Percentiles rank a stretch among this genome's conserved stretches.
phyloP scores from a whole-genome alignment of 306 rosid genomes.

The Cajanus cajan region DNA sequence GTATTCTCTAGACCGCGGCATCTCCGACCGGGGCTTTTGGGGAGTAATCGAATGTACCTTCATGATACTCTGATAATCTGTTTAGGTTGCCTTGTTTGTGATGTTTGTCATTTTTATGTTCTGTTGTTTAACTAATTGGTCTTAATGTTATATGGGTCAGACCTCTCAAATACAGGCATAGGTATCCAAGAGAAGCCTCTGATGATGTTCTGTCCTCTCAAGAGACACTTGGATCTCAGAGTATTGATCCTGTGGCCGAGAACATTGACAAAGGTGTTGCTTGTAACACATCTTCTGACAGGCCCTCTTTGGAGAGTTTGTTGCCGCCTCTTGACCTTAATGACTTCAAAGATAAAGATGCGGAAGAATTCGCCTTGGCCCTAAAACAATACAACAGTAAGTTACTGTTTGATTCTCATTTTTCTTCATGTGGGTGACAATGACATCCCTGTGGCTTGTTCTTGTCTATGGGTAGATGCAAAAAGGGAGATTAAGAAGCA shows the following conservation, averaged over 20 bases:
- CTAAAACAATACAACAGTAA: constrained; percentile 69
- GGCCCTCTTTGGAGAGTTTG: constrained; percentile 53
- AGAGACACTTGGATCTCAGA: constrained; percentile 43
- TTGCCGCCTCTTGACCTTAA: constrained; percentile 51
- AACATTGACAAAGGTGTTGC: constrained; percentile 33
- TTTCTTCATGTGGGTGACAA: too few species aligned
- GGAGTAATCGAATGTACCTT: constrained; percentile 49
- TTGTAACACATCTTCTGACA: constrained; percentile 29
- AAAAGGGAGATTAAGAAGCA: constrained; percentile 27
- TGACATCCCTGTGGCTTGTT: too few species aligned
- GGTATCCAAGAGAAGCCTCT: constrained; percentile 34
- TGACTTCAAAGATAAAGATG: constrained; percentile 61
- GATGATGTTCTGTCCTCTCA: constrained; percentile 46
- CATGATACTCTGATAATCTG: constrained; percentile 5
- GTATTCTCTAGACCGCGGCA: constrained; percentile 40
- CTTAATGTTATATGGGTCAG: constrained; percentile 44
- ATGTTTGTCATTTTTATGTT: constrained; percentile 8
- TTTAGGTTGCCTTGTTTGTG: not conserved
- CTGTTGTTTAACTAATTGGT: constrained; percentile 22
- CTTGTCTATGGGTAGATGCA: constrained; percentile 40
- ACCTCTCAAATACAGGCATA: constrained; percentile 59
- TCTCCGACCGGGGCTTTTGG: constrained; percentile 70
- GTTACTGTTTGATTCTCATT: too few species aligned
- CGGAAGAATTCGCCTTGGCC: constrained; percentile 62
- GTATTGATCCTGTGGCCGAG: constrained; percentile 34